Evolutionary conservation across 2,329 filamentous ascomycete species (phyloP), one percentile per base, ranked within the genome.

Genomic region (Alternaria sp.): DNA sequence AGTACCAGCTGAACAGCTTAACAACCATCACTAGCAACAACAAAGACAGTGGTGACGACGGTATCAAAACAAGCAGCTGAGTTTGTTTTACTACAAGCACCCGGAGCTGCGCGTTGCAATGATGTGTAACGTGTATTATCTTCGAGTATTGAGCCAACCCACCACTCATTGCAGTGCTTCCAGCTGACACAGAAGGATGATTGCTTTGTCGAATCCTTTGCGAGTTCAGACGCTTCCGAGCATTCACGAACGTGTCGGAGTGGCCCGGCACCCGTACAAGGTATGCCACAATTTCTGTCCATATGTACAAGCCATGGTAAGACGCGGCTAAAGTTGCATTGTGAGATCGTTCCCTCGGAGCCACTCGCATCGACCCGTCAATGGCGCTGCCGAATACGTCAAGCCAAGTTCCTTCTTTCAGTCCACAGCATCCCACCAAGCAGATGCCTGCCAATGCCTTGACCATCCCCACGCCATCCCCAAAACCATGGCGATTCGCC

Each of bases 281-380:
- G 5, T 3, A 2, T 20, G 32, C n/a, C 20, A 22, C 4, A 1
- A n/a, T 34, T 8, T 8, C 46, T 0, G 6, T 4, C 0, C 0
- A 4, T 2, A 1, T 0, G 20, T 1, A 14, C 2, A 10, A 3
- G 14, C n/a, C 1, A 0, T 9, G 20, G 9, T 0, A 50, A 18
- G 14, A 27, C 9, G 20, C 2, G 20, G 9, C 8, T 25, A 25
- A 3, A 11, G 12, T 38, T 38, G 14, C 46, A 12, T 36, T n/a
- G 3, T 2, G 5, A 25, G 10, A 25, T 5, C 7, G 20, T 10
- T 9, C 3, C 4, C 7, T 16, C 5, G 5, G 1, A 12, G 3
- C 9, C 46, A 16, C 30, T 36, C 18, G 7, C 6, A 2, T 10
- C 30, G 20, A 4, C 46, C 32, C 14, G 46, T 8, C n/a, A 1